Evolutionary conservation across 2,329 filamentous ascomycete genomes (phyloP).

Genomic region (Neoarthrinium moseri): DNA sequence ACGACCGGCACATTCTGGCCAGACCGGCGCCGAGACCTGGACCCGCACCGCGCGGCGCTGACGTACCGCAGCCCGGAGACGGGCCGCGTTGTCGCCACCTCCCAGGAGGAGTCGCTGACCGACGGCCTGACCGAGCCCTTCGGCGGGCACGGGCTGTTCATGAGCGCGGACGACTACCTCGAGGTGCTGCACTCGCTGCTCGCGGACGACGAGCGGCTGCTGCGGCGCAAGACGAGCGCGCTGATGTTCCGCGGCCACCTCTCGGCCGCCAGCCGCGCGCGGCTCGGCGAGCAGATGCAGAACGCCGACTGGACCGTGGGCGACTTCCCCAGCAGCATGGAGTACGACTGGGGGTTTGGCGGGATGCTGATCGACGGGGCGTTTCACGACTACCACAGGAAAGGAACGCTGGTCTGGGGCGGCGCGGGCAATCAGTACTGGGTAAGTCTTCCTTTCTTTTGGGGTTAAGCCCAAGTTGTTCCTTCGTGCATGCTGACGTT

Average conservation of each 20-base stretch:
- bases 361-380: constrained; percentile 38
- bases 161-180: constrained; percentile 37
- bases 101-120: constrained; percentile 12
- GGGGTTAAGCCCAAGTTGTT: not conserved
- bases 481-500: no score
- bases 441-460: constrained; percentile 29
- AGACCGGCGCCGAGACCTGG: constrained; percentile 13
- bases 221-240: constrained; percentile 37
- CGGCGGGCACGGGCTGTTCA: constrained; percentile 34
- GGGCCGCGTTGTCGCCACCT: constrained; percentile 12
- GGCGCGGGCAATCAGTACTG: constrained; percentile 47
- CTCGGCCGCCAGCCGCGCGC: constrained; percentile 14
- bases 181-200: constrained; percentile 45
- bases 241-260: constrained; percentile 49
- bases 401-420: constrained; percentile 40
- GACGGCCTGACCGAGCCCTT: constrained; percentile 19
- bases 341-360: constrained; percentile 39
- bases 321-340: constrained; percentile 27
- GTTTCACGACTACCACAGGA: constrained; percentile 32
- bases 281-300: constrained; percentile 25
- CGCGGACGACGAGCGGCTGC: constrained; percentile 44
- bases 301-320: constrained; percentile 24
- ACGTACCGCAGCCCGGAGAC: constrained; percentile 9
- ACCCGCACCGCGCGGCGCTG: constrained; percentile 16
- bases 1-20: constrained; percentile 17